Conservation (phyloP, 805 yeast species). For the Kurtzmaniella cleridarum region DNA sequence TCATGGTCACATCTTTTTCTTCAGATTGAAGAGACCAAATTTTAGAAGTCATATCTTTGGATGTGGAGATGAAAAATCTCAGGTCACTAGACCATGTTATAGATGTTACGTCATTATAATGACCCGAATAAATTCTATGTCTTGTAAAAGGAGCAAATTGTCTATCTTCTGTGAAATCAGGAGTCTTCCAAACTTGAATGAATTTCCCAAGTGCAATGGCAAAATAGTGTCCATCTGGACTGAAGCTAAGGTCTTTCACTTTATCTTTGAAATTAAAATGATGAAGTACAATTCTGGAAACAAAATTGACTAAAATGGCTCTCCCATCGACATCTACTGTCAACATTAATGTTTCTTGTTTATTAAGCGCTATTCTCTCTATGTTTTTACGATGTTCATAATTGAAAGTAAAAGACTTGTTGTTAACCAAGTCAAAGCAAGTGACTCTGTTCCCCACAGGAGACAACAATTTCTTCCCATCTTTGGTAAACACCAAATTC, state of each 20-base stretch:
- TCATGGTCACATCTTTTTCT: constrained; percentile 69
- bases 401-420: constrained; percentile 80
- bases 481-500: constrained; percentile 78
- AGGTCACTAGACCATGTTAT: constrained; percentile 90
- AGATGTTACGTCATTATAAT: constrained; percentile 73
- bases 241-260: constrained; percentile 71
- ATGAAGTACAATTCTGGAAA: constrained; percentile 78
- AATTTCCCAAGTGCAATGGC: constrained; percentile 82
- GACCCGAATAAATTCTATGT: constrained; percentile 88
- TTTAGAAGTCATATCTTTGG: constrained; percentile 86
- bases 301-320: constrained; percentile 84
- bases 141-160: constrained; percentile 96
- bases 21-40: constrained; percentile 70
- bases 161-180: constrained; percentile 71
- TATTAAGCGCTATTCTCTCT: constrained; percentile 72
- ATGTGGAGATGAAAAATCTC: constrained; percentile 76
- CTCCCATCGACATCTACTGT: constrained; percentile 90
- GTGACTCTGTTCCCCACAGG: constrained; percentile 95
- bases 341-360: constrained; percentile 71
- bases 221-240: constrained; percentile 83
- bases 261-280: constrained; percentile 87
- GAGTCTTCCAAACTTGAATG: constrained; percentile 92
- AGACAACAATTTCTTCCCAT: constrained; percentile 76
- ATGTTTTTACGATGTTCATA: constrained; percentile 91
- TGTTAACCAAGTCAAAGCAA: constrained; percentile 79